Base-by-base conservation (phyloP, 805 yeast species). In the Komagataella pseudopastoris region DNA sequence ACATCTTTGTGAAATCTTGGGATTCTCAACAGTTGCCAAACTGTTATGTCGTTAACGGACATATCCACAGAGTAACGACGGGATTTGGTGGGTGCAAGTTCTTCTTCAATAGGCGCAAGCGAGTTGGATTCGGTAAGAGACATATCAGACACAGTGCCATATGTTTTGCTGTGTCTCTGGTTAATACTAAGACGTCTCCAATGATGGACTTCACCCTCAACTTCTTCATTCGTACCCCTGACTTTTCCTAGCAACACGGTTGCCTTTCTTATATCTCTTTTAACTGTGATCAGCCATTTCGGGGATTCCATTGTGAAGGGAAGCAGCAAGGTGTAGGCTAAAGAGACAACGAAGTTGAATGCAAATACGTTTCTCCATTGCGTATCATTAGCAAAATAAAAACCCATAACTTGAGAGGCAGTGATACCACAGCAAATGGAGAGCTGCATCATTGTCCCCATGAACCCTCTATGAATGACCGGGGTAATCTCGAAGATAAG, bases 241-340 rank as follows among this genome's bases (percentile, higher is more conserved):
- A 51, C 44, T 6, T n/a, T 23, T 7, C 55, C 58, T 43, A 71
- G 57, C 23, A 69, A 63, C 2, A 49, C 30, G 2, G 62, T 59
- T 3, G 75, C 75, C 6, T 53, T 51, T 14, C 52, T 20, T 1
- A 63, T 58, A 50, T 70, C 68, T 16, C 64, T 64, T 10, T 58
- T 54, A 39, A 60, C 58, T 49, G 65, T 54, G n/a, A 71, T 58
- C 14, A 70, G 56, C 75, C 75, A 71, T 56, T 70, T 71, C 2
- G 75, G 75, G 23, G 71, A 66, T 54, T 71, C 75, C 3, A 65
- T 64, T 5, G 71, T 61, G 56, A 67, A 67, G n/a, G 69, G 54
- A 22, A 64, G 56, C 2, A 59, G 18, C 51, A 65, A 67, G 52
- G 69, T 71, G 30, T 58, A 36, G 0, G 63, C 71, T 14, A 69